Percentiles rank a stretch among this genome's conserved stretches.
These are phyloP conservation scores for Kregervanrija delftensis DNA, from an alignment of 805 yeast genomes.

Conservation along the genomic window DNA sequence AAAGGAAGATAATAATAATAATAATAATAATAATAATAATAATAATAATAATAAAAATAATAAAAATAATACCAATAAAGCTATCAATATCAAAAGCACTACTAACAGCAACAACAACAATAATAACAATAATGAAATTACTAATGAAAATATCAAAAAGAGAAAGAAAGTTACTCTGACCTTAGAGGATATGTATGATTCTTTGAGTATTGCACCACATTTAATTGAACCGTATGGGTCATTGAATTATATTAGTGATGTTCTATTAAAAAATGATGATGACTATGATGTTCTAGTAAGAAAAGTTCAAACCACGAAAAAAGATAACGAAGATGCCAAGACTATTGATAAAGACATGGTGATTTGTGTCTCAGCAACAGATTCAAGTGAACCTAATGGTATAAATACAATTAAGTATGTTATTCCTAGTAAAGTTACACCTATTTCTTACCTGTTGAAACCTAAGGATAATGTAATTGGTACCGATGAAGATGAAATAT, in stretches of 20 bases:
- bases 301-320: slow-evolving; percentile 9
- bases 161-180: slow-evolving; percentile 37
- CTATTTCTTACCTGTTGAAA: slow-evolving; percentile 23
- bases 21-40: slow-evolving; percentile 16
- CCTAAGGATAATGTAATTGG: slow-evolving; percentile 6
- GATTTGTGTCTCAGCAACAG: neutral
- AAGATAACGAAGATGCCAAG: neutral
- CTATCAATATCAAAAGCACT: slow-evolving; percentile 6
- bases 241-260: slow-evolving; percentile 39
- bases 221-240: slow-evolving; percentile 65
- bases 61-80: slow-evolving; percentile 6
- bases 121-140: slow-evolving; percentile 6
- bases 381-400: neutral
- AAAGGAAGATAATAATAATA: slow-evolving; percentile 31
- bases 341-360: neutral
- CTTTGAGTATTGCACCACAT: slow-evolving; percentile 59
- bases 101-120: neutral
- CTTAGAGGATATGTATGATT: slow-evolving; percentile 60
- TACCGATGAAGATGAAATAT: neutral
- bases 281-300: slow-evolving; percentile 20
- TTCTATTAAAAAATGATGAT: slow-evolving; percentile 54
- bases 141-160: slow-evolving; percentile 1
- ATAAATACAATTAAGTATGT: neutral
- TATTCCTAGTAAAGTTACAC: slow-evolving; percentile 17
- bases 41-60: slow-evolving; percentile 28